Base-by-base conservation (phyloP, 108 stramenopile species). In the Skeletonema tropicum region DNA sequence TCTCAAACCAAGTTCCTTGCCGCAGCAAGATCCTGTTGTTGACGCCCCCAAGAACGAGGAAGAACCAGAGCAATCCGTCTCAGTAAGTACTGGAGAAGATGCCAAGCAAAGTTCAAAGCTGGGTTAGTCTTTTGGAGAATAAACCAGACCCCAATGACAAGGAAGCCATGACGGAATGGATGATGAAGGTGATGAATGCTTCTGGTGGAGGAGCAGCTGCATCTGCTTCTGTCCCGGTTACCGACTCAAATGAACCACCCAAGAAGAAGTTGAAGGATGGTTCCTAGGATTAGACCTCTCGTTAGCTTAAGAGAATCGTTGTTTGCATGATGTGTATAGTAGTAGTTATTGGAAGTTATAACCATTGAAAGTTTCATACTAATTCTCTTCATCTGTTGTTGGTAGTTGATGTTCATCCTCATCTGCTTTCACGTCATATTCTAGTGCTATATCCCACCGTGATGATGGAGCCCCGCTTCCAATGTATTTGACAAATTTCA, bases 401-500 rank as follows among this genome's bases (percentile, higher is more conserved):
- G 42, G 42, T 45, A 45, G 11, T 45, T n/a, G 42, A 45, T 45
- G 15, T 45, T 71, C 60, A 32, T 83, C 82, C 1, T 81, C 86
- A 48, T 79, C 73, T 9, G 70, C 68, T 48, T 78, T 62, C 17
- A 98, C 68, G 55, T 90, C 76, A 60, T 97, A 99, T 73, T 97
- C 98, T 82, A 94, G 73, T 9, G 87, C 81, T 21, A 98, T 88
- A 77, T 99, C 98, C 76, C 87, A 99, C 15, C 98, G 84, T 10
- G 93, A 94, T 52, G 93, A 89, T 0, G 98, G 98, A 14, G 98
- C 98, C 17, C 85, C 77, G 19, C 79, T 74, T 31, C 94, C 90
- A 7, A 98, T 89, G 70, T 98, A 99, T 81, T 99, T 99, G 69
- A 99, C 90, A 74, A 99, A 99, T 15, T 96, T 75, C 94, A 98